Conservation (phyloP, 805 yeast genomes). For the Candida ascalaphidarum region DNA sequence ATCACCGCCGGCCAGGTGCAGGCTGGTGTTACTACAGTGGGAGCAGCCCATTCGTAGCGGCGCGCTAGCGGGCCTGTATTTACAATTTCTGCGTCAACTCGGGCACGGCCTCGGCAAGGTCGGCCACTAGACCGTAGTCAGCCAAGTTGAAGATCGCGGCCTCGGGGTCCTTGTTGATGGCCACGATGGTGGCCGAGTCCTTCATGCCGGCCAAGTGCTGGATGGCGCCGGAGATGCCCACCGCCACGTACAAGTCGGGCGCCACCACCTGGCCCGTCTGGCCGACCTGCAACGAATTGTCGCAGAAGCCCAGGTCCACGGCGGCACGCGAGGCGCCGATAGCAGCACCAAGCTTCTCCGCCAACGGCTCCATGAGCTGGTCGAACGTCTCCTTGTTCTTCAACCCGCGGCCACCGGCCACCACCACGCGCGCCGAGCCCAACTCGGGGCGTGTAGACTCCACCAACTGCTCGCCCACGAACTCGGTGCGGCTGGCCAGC, state of each 20-base stretch:
- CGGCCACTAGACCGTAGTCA: slow-evolving; percentile 86
- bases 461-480: slow-evolving; percentile 69
- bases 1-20: no score
- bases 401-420: slow-evolving; percentile 92
- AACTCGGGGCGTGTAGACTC: slow-evolving; percentile 87
- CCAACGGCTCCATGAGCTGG: slow-evolving; percentile 68
- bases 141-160: slow-evolving; percentile 91
- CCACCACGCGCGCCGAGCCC: slow-evolving; percentile 71
- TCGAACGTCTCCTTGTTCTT: slow-evolving; percentile 87
- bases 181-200: slow-evolving; percentile 88
- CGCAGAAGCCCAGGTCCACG: slow-evolving; percentile 92
- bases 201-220: slow-evolving; percentile 99
- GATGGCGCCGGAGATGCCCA: slow-evolving; percentile 95
- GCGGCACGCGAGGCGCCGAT: slow-evolving; percentile 98
- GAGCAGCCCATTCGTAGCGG: no score
- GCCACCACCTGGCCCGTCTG: slow-evolving; percentile 98
- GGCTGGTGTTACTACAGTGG: no score
- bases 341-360: slow-evolving; percentile 79
- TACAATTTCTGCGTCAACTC: slow-evolving; percentile 73
- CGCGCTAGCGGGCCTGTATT: slow-evolving; percentile 1
- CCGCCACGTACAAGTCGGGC: slow-evolving; percentile 87
- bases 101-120: slow-evolving; percentile 79
- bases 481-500: slow-evolving; percentile 38
- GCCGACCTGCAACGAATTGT: slow-evolving; percentile 93
- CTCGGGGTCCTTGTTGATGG: slow-evolving; percentile 90